These are phyloP conservation scores for Aureococcus anophagefferens DNA, from an alignment of 108 stramenopile genomes.

Conservation along the genomic window DNA sequence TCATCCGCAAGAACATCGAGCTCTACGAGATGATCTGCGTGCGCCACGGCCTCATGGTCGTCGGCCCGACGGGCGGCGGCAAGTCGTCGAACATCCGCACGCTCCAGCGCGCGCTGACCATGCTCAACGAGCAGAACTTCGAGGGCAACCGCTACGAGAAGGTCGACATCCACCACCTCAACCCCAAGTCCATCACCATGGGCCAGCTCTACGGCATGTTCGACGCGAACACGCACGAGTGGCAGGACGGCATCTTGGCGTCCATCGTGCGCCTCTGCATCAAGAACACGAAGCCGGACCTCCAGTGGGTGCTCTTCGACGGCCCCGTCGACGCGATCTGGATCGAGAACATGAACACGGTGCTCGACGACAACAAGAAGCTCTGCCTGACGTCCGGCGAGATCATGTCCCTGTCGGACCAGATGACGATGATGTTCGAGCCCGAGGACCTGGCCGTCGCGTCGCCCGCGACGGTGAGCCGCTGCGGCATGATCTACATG, in stretches of 20 bases:
- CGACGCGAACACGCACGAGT: slow-evolving; percentile 52
- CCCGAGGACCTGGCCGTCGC: slow-evolving; percentile 49
- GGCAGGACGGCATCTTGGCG: slow-evolving; percentile 43
- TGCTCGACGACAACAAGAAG: slow-evolving; percentile 45
- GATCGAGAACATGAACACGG: slow-evolving; percentile 67
- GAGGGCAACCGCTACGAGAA: slow-evolving; percentile 37
- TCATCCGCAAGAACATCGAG: slow-evolving; percentile 31
- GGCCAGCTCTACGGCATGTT: slow-evolving; percentile 56
- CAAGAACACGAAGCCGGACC: slow-evolving; percentile 27
- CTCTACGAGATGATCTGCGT: slow-evolving; percentile 56
- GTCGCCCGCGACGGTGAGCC: slow-evolving; percentile 47
- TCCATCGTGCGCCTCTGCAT: slow-evolving; percentile 36
- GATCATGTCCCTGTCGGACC: slow-evolving; percentile 42
- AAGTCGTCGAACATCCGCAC: slow-evolving; percentile 37
- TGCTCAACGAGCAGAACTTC: slow-evolving; percentile 26
- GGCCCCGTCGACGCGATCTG: slow-evolving; percentile 58
- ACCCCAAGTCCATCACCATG: slow-evolving; percentile 57
- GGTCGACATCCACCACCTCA: slow-evolving; percentile 32
- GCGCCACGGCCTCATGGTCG: slow-evolving; percentile 50
- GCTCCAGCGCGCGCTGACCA: slow-evolving; percentile 29
- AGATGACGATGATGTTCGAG: slow-evolving; percentile 64
- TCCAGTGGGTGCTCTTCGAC: slow-evolving; percentile 53
- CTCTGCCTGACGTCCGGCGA: slow-evolving; percentile 51
- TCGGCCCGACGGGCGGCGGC: slow-evolving; percentile 53
- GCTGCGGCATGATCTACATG: slow-evolving; percentile 60